These are phyloP conservation scores for Capsella bursapastoris DNA, from an alignment of 345 rosid species.

Conservation along the genomic window DNA sequence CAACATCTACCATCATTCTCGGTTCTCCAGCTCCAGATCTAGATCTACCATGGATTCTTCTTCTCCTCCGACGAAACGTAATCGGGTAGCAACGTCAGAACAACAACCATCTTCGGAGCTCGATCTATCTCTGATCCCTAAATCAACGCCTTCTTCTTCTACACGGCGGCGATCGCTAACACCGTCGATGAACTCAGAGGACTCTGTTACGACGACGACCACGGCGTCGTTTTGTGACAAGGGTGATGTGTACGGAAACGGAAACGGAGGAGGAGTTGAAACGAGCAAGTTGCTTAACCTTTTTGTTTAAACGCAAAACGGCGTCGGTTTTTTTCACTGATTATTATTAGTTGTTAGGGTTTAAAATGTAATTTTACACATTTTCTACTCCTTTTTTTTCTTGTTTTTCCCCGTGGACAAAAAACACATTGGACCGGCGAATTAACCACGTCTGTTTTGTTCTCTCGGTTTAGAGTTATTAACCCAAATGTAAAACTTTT, in stretches of 20 bases:
- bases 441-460: conserved; percentile 16
- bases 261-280: conserved; percentile 45
- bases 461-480: conserved; percentile 28
- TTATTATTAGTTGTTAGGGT: conserved; percentile 15
- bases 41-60: conserved; percentile 52
- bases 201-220: conserved; percentile 57
- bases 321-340: conserved; percentile 10
- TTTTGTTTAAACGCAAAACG: conserved; percentile 50
- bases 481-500: conserved; percentile 24
- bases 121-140: conserved; percentile 65
- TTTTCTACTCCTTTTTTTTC: conserved; percentile 7
- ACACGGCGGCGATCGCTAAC: conserved; percentile 54
- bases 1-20: conserved; percentile 47
- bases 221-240: conserved; percentile 63
- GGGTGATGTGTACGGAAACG: conserved; percentile 37
- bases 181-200: conserved; percentile 92
- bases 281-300: conserved; percentile 55
- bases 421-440: conserved; percentile 18
- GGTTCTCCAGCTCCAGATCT: conserved; percentile 76
- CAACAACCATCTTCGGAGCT: conserved; percentile 58
- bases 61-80: conserved; percentile 62
- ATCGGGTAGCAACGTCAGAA: conserved; percentile 35
- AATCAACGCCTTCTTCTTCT: conserved; percentile 8
- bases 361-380: conserved; percentile 39
- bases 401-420: conserved; percentile 10